These are phyloP conservation scores for Zelopaecilomyces penicillatus DNA, from an alignment of 2,329 filamentous ascomycete genomes.

Conservation along the genomic window DNA sequence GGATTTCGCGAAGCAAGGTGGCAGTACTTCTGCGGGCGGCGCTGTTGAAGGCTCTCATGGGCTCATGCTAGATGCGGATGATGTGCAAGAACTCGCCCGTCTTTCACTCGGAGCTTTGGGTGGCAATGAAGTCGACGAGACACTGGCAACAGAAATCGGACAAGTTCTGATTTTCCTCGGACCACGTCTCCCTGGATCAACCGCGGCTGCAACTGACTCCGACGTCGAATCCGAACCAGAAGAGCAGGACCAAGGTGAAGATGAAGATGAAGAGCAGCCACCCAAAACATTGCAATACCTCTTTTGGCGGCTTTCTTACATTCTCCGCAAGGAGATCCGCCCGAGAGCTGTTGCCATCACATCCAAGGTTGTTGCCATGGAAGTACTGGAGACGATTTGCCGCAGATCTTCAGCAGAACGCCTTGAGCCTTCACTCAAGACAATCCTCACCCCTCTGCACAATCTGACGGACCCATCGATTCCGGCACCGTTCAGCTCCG, in stretches of 20 bases:
- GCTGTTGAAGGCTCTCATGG: slow-evolving; percentile 64
- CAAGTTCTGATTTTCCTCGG: slow-evolving; percentile 80
- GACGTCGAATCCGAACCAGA: slow-evolving; percentile 32
- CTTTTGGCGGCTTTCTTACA: slow-evolving; percentile 67
- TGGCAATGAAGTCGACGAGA: slow-evolving; percentile 57
- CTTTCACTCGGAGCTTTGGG: slow-evolving; percentile 47
- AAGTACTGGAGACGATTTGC: slow-evolving; percentile 63
- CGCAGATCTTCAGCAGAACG: slow-evolving; percentile 49
- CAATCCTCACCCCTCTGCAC: slow-evolving; percentile 55
- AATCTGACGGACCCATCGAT: slow-evolving; percentile 78
- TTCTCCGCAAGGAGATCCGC: slow-evolving; percentile 67
- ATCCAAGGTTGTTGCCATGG: slow-evolving; percentile 67
- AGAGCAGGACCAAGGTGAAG: slow-evolving; percentile 37
- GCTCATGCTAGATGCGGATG: slow-evolving; percentile 54
- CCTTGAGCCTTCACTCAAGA: slow-evolving; percentile 55
- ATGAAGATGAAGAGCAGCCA: slow-evolving; percentile 32
- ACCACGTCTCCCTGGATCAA: slow-evolving; percentile 36
- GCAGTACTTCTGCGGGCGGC: slow-evolving; percentile 38
- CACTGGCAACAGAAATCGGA: slow-evolving; percentile 68
- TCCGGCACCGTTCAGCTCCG: slow-evolving; percentile 60
- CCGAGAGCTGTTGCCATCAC: slow-evolving; percentile 56
- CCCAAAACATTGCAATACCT: slow-evolving; percentile 56
- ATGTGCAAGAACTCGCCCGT: slow-evolving; percentile 52
- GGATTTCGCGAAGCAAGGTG: slow-evolving; percentile 61
- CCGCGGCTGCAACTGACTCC: slow-evolving; percentile 30